Conservation (phyloP, 305 asterid genomes). For the Rubia balearica region DNA sequence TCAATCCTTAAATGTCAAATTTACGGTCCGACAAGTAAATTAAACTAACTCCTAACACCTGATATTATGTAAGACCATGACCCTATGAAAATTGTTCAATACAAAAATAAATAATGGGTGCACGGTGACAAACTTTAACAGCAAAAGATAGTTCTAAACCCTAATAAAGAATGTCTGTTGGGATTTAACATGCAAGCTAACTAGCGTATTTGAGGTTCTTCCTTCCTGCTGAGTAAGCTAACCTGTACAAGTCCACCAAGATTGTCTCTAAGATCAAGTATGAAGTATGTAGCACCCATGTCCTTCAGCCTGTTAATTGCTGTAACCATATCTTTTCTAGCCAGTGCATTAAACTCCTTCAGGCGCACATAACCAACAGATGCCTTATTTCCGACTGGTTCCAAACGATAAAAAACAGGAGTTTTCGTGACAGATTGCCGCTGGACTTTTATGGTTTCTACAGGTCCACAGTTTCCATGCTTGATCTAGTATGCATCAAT, state of each 20-base stretch:
- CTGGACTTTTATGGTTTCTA: slow-evolving; percentile 58
- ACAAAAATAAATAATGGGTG: background rate
- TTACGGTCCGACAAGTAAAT: background rate
- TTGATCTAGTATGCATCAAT: slow-evolving; percentile 52
- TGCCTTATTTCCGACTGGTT: slow-evolving; percentile 56
- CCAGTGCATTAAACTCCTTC: slow-evolving; percentile 96
- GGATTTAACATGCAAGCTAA: slow-evolving; percentile 2
- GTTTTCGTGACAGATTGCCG: slow-evolving; percentile 89
- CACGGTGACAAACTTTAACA: background rate
- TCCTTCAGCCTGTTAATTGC: slow-evolving; percentile 83
- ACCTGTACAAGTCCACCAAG: slow-evolving; percentile 99
- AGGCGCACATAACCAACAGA: slow-evolving; percentile 88
- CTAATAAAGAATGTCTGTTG: background rate
- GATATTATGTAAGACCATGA: background rate
- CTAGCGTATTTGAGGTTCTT: background rate
- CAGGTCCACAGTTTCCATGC: slow-evolving; percentile 94
- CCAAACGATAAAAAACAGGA: slow-evolving; percentile 85
- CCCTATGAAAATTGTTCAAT: background rate
- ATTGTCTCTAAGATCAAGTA: slow-evolving; percentile 98
- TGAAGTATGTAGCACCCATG: slow-evolving; percentile 81
- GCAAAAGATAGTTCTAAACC: background rate
- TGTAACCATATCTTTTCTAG: slow-evolving; percentile 83
- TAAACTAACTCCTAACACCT: background rate
- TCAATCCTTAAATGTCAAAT: background rate
- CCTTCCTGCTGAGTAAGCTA: slow-evolving; percentile 15